These are phyloP conservation scores for Actinomucor elegans DNA, from an alignment of 371 early-diverging fungal species.

Conservation along the genomic window DNA sequence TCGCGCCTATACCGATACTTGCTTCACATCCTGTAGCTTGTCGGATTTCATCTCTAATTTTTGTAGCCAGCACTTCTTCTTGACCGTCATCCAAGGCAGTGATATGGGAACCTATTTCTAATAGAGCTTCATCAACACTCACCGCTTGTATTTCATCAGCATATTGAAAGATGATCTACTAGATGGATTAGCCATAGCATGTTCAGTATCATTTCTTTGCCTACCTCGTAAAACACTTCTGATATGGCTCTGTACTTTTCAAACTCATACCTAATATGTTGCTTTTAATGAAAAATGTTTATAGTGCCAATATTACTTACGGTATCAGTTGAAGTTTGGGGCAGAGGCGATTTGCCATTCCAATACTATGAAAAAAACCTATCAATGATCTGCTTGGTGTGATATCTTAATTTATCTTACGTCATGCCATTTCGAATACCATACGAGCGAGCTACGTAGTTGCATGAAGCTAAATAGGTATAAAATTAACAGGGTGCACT, in stretches of 20 bases:
- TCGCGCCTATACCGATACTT: slow-evolving; percentile 76
- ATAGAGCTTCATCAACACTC: slow-evolving; percentile 77
- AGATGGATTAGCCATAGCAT: neutral
- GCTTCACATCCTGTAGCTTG: slow-evolving; percentile 65
- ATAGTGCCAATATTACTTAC: slow-evolving; percentile 18
- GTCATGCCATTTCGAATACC: slow-evolving; percentile 78
- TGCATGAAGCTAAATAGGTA: slow-evolving; percentile 63
- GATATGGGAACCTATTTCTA: slow-evolving; percentile 67
- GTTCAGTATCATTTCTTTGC: too few relatives aligned
- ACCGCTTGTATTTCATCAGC: slow-evolving; percentile 79
- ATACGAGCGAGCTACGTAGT: slow-evolving; percentile 74
- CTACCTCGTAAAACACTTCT: slow-evolving; percentile 61
- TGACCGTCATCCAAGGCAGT: slow-evolving; percentile 25
- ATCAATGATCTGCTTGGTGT: neutral
- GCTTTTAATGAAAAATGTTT: neutral
- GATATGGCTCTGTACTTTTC: slow-evolving; percentile 74
- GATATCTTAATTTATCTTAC: slow-evolving; percentile 23
- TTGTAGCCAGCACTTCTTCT: slow-evolving; percentile 29
- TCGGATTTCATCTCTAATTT: slow-evolving; percentile 42
- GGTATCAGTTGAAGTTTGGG: slow-evolving; percentile 63
- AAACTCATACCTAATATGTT: slow-evolving; percentile 64
- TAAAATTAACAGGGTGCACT: neutral
- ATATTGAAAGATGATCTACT: slow-evolving; percentile 55
- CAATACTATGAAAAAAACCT: slow-evolving; percentile 22
- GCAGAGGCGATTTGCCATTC: slow-evolving; percentile 61